Base-by-base conservation (phyloP, 2,329 filamentous ascomycete genomes). In the Apiospora arundinis region DNA sequence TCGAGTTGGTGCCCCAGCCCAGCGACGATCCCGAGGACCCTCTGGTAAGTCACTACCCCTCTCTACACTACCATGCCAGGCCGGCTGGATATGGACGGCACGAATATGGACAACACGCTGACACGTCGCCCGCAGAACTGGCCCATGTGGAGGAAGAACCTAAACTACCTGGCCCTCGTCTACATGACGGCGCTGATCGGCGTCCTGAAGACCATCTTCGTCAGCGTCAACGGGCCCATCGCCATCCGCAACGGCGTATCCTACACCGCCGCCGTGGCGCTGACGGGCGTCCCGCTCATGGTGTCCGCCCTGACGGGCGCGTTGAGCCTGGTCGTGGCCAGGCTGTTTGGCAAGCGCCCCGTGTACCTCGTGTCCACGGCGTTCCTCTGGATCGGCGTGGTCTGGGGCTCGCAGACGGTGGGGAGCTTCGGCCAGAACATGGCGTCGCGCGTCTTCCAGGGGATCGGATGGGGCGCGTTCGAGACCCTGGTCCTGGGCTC, bases 391-490 rank as follows among this genome's bases (percentile, higher is more conserved):
- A 78, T 85, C 56, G 88, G 87, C 1, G 81, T 82, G 3, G 77
- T 87, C 1, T 89, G 87, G 86, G 88, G 86, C 73, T 85, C 84
- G 72, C 80, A 81, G 23, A 81, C 85, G 6, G 75, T 76, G 8
- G 76, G 77, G 67, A 83, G 78, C 73, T 86, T 84, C 70, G 80
- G 78, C 11, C 81, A 85, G 70, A 86, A 85, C 75, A 85, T 90
- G 83, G 83, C 82, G 0, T 85, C 87, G 2, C 83, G 89, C 12
- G 76, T 88, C 23, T 82, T 90, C 45, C 87, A 90, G 75, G 88
- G 88, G 0, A 70, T 90, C 0, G 88, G 86, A n/a, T 89, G 89
- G 86, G 88, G 88, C 7, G 84, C 85, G 14, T 88, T 90, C 72
- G 89, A 91, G 74, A 85, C 83, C 6, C 78, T 90, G 49, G 81